Evolutionary conservation across 345 rosid genomes (phyloP).

Genomic region (Durio zibethinus): DNA sequence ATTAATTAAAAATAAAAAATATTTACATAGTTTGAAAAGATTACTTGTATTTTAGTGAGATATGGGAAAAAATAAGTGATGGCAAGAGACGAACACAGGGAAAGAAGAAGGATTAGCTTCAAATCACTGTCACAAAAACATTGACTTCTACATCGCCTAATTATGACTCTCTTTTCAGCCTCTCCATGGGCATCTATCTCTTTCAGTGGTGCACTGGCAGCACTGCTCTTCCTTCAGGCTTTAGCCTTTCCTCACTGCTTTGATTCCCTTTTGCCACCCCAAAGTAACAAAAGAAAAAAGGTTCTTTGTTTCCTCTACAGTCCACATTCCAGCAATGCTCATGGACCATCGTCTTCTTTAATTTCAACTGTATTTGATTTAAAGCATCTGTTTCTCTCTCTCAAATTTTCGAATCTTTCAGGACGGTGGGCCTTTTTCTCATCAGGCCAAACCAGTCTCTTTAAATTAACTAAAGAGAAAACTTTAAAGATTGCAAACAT

Average conservation of each 20-base stretch:
- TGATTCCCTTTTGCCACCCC: slow-evolving; percentile 30
- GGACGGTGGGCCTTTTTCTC: slow-evolving; percentile 33
- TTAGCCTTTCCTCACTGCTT: not conserved
- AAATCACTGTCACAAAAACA: not conserved
- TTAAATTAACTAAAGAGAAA: too few relatives aligned
- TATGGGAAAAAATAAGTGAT: not conserved
- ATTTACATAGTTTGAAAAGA: too few relatives aligned
- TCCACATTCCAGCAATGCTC: slow-evolving; percentile 15
- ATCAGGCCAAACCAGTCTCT: too few relatives aligned
- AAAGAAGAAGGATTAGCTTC: too few relatives aligned
- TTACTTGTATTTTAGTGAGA: not conserved
- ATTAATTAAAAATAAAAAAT: not conserved
- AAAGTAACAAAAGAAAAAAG: slow-evolving; percentile 15
- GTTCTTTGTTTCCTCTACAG: slow-evolving; percentile 27
- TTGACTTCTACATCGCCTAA: not conserved
- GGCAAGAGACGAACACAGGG: slow-evolving; percentile 5
- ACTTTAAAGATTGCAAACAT: too few relatives aligned
- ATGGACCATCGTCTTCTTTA: slow-evolving; percentile 20
- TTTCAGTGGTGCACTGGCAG: slow-evolving; percentile 10
- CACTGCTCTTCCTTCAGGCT: not conserved
- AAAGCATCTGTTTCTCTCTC: slow-evolving; percentile 19
- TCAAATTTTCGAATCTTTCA: slow-evolving; percentile 31
- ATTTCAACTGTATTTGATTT: not conserved
- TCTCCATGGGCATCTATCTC: not conserved
- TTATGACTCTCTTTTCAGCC: not conserved